phyloP scores from a whole-genome alignment of 1,284 basidiomycete species.

The Clitocybe nebularis region DNA sequence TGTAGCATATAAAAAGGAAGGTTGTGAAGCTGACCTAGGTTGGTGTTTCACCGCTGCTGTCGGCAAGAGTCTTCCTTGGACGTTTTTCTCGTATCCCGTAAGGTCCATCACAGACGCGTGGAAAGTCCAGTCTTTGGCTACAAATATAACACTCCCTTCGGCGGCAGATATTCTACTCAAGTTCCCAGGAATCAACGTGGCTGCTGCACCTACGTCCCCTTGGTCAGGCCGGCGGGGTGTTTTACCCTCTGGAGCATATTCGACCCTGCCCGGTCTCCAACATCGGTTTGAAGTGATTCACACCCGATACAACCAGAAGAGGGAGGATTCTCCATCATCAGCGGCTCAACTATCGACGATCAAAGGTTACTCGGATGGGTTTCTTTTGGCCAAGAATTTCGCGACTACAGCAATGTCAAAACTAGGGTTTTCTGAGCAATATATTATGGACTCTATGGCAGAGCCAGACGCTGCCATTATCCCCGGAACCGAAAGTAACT shows the following conservation, averaged over 20 bases:
- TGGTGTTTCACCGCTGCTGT: slow-evolving; percentile 69
- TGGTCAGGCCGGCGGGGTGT: background rate
- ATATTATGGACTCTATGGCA: slow-evolving; percentile 46
- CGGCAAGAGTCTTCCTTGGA: slow-evolving; percentile 49
- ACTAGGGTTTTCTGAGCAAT: slow-evolving; percentile 66
- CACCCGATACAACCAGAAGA: slow-evolving; percentile 3
- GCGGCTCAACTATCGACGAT: slow-evolving; percentile 26
- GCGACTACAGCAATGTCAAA: slow-evolving; percentile 51
- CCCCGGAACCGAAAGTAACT: slow-evolving; percentile 39
- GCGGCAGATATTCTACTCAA: slow-evolving; percentile 12
- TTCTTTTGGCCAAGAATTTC: slow-evolving; percentile 58
- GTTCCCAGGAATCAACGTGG: background rate
- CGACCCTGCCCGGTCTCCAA: background rate
- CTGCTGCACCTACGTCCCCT: background rate
- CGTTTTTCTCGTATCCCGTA: slow-evolving; percentile 52
- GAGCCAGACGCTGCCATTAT: slow-evolving; percentile 34
- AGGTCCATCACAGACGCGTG: slow-evolving; percentile 13
- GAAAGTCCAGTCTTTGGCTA: slow-evolving; percentile 9
- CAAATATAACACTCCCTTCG: slow-evolving; percentile 10
- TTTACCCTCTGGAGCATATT: background rate
- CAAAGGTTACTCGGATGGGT: slow-evolving; percentile 63
- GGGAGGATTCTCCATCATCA: slow-evolving; percentile 7
- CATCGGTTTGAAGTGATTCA: slow-evolving; percentile 16
- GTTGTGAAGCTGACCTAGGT: slow-evolving; percentile 51
- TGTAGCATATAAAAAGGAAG: slow-evolving; percentile 58